Evolutionary conservation across 371 early-diverging fungal genomes (phyloP).

Genomic region (Umbelopsis sp.): DNA sequence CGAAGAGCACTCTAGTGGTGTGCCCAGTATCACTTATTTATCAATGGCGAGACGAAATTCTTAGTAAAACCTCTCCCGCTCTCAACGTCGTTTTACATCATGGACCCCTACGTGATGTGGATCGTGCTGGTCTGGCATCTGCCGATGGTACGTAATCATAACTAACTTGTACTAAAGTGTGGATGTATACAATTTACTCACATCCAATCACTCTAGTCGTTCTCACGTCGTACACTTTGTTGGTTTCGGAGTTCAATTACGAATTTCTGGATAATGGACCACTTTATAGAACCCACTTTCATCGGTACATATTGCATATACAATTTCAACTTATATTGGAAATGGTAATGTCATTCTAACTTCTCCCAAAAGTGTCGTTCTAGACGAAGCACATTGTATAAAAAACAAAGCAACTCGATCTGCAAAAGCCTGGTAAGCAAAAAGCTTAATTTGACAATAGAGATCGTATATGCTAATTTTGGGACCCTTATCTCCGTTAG

Average conservation of each 20-base stretch:
- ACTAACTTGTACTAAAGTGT: neutral
- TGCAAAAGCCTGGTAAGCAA: constrained; percentile 54
- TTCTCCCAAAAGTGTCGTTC: constrained; percentile 47
- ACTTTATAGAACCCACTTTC: constrained; percentile 35
- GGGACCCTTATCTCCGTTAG: constrained; percentile 25
- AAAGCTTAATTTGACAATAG: neutral
- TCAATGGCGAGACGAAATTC: constrained; percentile 70
- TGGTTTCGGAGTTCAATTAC: constrained; percentile 22
- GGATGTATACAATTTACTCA: too few species aligned
- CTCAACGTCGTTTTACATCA: constrained; percentile 64
- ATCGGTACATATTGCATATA: constrained; percentile 31
- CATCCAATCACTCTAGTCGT: constrained; percentile 31
- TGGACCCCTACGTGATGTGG: constrained; percentile 38
- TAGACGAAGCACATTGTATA: constrained; percentile 92
- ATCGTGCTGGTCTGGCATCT: constrained; percentile 36
- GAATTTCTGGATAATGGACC: constrained; percentile 22
- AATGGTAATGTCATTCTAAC: neutral
- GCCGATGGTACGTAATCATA: constrained; percentile 41
- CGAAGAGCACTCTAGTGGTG: constrained; percentile 61
- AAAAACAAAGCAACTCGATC: constrained; percentile 71
- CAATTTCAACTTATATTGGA: neutral
- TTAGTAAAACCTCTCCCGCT: constrained; percentile 46
- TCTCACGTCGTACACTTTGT: constrained; percentile 40
- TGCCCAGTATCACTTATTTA: constrained; percentile 64
- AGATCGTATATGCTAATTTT: neutral